Base-by-base conservation (phyloP, 805 yeast genomes). In the Clavispora carvajalis region DNA sequence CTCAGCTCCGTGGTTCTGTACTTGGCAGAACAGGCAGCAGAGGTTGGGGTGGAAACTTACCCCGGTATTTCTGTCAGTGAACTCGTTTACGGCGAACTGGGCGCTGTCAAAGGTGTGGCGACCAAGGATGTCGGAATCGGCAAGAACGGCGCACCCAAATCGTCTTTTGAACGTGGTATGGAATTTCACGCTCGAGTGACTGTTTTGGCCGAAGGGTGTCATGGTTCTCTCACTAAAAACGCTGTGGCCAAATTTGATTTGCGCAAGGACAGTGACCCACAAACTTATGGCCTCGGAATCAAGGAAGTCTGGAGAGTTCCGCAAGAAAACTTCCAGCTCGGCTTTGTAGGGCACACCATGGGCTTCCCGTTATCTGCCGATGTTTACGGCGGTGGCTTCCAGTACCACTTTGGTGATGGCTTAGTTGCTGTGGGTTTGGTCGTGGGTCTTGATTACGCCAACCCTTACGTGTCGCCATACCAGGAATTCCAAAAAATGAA, bases 301-400 rank as follows among this genome's bases (percentile, higher is more conserved):
- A 93, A 93, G 60, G 99, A 93, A 64, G 91, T 93, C 6, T 93
- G 99, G 99, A 89, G 91, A 60, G 95, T 93, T 11, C 72, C 76
- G 18, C 88, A 91, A 8, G 85, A 79, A 36, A 85, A 85, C 47
- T 91, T 86, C 67, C 74, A 79, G 42, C 74, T 75, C 49, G 99
- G 99, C 1, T 78, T 68, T 46, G 90, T 87, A 15, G 79, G 85
- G 1, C 99, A 93, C 60, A 73, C 95, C 0, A 66, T 93, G 74
- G 99, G 99, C 2, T 89, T 73, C 59, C 99, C 99, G 10, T 66
- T 93, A 45, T 57, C 77, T 11, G 62, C 73, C 36, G 80, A 76
- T 39, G 81, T 83, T 2, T 93, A 93, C 57, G 99, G 99, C 33
- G 99, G 99, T 51, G 98, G 97, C 0, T 93, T 93, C 69, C 84